phyloP scores from a whole-genome alignment of 2,329 filamentous ascomycete species.

The Botrytis byssoidea region DNA sequence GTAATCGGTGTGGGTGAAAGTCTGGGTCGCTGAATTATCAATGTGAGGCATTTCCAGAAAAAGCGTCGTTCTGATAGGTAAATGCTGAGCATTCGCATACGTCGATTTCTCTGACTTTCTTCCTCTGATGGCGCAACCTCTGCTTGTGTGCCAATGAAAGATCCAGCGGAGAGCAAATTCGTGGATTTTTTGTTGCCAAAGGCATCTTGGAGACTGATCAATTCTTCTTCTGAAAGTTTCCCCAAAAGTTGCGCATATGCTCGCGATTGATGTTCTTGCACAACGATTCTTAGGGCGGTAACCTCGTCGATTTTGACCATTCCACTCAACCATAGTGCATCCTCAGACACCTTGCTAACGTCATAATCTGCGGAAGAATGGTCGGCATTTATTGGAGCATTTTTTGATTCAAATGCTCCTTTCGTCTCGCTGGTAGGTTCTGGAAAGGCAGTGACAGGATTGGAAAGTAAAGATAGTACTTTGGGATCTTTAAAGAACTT shows the following conservation, averaged over 20 bases:
- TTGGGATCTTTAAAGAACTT: conserved; percentile 70
- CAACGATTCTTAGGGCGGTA: conserved; percentile 73
- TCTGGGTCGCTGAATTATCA: conserved; percentile 15
- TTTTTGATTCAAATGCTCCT: conserved; percentile 76
- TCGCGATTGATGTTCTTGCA: conserved; percentile 81
- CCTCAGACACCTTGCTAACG: conserved; percentile 76
- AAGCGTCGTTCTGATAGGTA: conserved; percentile 72
- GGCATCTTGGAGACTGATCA: conserved; percentile 71
- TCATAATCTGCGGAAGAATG: conserved; percentile 68
- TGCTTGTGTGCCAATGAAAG: conserved; percentile 39
- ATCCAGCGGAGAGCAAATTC: conserved; percentile 50
- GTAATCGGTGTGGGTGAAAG: neutral
- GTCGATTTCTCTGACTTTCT: conserved; percentile 60
- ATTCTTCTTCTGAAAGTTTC: conserved; percentile 74
- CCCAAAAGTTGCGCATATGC: conserved; percentile 69
- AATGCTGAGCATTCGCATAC: conserved; percentile 64
- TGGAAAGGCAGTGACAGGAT: conserved; percentile 67
- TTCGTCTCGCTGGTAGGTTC: conserved; percentile 61
- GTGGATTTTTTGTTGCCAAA: conserved; percentile 63
- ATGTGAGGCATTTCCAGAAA: conserved; percentile 56
- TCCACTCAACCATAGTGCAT: conserved; percentile 82
- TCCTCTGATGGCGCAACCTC: conserved; percentile 56
- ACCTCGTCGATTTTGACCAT: conserved; percentile 76
- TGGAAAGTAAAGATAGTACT: conserved; percentile 65
- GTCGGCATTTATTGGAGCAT: conserved; percentile 80